Percentiles rank a stretch among this genome's conserved stretches.
phyloP scores from a whole-genome alignment of 768 basidiomycete genomes.

The Paxillus involutus region DNA sequence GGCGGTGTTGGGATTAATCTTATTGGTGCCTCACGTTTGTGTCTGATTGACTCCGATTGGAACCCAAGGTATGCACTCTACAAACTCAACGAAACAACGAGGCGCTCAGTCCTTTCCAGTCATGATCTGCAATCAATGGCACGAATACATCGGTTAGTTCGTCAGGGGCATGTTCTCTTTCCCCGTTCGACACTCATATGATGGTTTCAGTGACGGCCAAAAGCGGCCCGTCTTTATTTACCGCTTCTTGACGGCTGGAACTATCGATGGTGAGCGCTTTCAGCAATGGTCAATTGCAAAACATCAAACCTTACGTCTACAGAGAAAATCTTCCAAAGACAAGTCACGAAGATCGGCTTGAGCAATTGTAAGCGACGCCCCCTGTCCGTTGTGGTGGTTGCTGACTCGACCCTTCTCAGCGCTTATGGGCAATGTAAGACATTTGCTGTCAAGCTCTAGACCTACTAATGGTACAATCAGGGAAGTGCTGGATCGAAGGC shows the following conservation, averaged over 20 bases:
- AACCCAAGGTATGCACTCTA: conserved; percentile 67
- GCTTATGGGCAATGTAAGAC: conserved; percentile 65
- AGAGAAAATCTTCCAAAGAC: conserved; percentile 94
- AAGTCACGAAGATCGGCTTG: conserved; percentile 90
- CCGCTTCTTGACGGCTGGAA: conserved; percentile 79
- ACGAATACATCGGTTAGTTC: conserved; percentile 79
- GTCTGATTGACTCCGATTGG: conserved; percentile 91
- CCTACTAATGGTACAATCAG: conserved; percentile 24
- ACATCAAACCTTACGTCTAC: conserved; percentile 5
- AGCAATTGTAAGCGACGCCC: conserved; percentile 66
- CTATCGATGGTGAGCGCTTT: conserved; percentile 73
- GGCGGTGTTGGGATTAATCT: conserved; percentile 94
- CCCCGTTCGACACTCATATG: conserved; percentile 6
- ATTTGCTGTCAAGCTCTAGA: neutral
- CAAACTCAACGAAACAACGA: neutral
- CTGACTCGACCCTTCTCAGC: conserved; percentile 40
- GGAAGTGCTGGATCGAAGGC: conserved; percentile 59
- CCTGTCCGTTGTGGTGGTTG: neutral
- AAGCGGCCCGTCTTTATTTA: conserved; percentile 90
- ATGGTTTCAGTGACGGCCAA: conserved; percentile 78
- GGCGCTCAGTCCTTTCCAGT: conserved; percentile 35
- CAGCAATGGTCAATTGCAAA: neutral
- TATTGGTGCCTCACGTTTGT: conserved; percentile 86
- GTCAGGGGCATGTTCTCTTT: neutral
- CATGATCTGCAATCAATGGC: conserved; percentile 98